These are phyloP conservation scores for Cystobasidium tubakii DNA, from an alignment of 768 basidiomycete genomes.

Conservation along the genomic window DNA sequence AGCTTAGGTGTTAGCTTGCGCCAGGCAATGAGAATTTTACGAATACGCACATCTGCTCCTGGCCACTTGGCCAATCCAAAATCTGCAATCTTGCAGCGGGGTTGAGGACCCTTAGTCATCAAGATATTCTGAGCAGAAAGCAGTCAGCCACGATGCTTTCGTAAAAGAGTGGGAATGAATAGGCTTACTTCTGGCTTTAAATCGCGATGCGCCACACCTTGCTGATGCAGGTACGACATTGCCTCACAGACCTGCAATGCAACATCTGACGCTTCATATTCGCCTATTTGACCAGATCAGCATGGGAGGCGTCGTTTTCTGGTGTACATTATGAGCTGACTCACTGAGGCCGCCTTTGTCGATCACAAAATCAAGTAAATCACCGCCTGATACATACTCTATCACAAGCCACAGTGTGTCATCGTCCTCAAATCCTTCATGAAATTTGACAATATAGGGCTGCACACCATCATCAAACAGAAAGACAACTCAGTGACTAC, in stretches of 20 bases:
- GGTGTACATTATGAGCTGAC: neutral
- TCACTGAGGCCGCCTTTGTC: constrained; percentile 17
- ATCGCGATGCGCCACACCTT: constrained; percentile 84
- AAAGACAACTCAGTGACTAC: neutral
- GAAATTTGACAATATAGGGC: constrained; percentile 71
- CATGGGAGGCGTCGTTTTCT: neutral
- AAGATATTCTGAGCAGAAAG: constrained; percentile 44
- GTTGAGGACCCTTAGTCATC: constrained; percentile 46
- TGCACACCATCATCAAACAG: constrained; percentile 29
- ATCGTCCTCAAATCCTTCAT: constrained; percentile 68
- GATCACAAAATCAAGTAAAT: constrained; percentile 66
- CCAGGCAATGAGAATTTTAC: too few relatives aligned
- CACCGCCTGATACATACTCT: constrained; percentile 62
- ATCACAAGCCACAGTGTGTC: constrained; percentile 50
- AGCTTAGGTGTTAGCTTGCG: too few relatives aligned
- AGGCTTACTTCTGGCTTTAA: constrained; percentile 61
- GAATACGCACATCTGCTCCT: constrained; percentile 59
- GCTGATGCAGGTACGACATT: constrained; percentile 49
- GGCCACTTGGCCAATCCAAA: constrained; percentile 94
- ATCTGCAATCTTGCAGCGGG: constrained; percentile 81
- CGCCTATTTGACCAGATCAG: constrained; percentile 42
- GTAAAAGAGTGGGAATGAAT: neutral
- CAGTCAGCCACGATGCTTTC: neutral
- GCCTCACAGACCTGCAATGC: constrained; percentile 68
- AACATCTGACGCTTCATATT: constrained; percentile 59